Percentiles rank a stretch among this genome's conserved stretches.
phyloP scores from a whole-genome alignment of 352 stramenopile genomes.

The Pythium coloratum region DNA sequence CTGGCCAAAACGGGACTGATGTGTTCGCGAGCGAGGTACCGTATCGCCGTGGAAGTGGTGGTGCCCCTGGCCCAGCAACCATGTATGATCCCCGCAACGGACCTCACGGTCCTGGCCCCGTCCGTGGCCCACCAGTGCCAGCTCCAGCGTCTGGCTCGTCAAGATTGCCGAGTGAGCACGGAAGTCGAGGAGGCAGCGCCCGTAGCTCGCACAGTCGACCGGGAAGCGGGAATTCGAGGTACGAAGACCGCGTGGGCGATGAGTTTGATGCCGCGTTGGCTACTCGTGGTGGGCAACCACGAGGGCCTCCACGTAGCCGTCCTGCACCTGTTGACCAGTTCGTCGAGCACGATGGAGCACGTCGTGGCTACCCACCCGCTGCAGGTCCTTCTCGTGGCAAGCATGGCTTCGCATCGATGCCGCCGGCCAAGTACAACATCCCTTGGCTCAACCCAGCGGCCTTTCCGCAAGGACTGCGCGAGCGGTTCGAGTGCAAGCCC shows the following conservation, averaged over 20 bases:
- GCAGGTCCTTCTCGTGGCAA: background rate
- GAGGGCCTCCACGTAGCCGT: conserved; percentile 4
- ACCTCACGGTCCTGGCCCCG: background rate
- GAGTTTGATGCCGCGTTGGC: background rate
- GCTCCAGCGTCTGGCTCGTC: background rate
- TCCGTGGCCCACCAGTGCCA: background rate
- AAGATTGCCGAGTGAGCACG: background rate
- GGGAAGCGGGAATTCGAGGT: conserved; percentile 6
- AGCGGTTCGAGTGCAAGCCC: conserved; percentile 31
- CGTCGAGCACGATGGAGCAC: background rate
- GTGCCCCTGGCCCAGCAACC: background rate
- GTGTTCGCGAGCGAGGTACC: conserved; percentile 6
- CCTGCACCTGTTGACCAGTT: conserved; percentile 9
- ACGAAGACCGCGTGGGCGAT: conserved; percentile 1
- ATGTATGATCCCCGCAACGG: conserved; percentile 2
- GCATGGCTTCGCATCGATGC: conserved; percentile 1
- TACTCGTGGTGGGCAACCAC: background rate
- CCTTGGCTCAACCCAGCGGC: conserved; percentile 29
- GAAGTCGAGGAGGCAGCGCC: conserved; percentile 5
- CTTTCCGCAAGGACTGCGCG: conserved; percentile 22
- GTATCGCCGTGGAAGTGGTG: conserved; percentile 2
- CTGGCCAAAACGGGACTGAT: conserved; percentile 3
- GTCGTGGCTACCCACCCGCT: background rate
- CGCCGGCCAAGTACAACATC: conserved; percentile 29
- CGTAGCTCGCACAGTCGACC: conserved; percentile 8